These are phyloP conservation scores for Rhododendron vialii DNA, from an alignment of 148 eudicot genomes.

Conservation along the genomic window DNA sequence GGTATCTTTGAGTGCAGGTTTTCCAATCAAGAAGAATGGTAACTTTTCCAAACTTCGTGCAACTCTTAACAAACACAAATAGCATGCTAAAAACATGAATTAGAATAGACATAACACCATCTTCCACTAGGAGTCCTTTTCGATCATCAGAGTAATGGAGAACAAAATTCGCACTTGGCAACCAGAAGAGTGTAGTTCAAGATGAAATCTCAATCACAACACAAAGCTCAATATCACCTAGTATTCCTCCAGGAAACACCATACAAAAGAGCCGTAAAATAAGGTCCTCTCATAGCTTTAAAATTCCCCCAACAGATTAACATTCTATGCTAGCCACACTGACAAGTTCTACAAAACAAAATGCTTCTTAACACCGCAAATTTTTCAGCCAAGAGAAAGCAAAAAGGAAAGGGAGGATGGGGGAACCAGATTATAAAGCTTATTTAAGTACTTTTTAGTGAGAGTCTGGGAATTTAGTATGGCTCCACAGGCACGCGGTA, in stretches of 20 bases:
- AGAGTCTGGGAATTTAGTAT: conserved; percentile 15
- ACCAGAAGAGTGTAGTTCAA: not conserved
- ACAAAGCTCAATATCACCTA: not conserved
- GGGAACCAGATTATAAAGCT: conserved; percentile 1
- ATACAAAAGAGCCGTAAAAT: not conserved
- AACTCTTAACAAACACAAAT: not conserved
- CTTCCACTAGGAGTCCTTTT: not conserved
- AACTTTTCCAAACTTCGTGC: not conserved
- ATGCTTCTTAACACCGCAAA: not conserved
- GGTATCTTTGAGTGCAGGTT: not conserved
- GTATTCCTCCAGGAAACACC: not conserved
- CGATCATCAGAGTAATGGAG: not conserved
- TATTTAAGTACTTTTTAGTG: not conserved
- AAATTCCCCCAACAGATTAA: not conserved
- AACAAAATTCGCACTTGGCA: not conserved
- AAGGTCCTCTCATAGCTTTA: not conserved
- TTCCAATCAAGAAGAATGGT: not conserved
- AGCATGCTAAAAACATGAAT: not conserved
- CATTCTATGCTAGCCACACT: not conserved
- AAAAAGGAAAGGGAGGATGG: not conserved
- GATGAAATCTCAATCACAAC: not conserved
- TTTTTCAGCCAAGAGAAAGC: not conserved
- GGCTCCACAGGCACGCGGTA: conserved; percentile 40
- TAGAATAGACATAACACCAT: too few species aligned
- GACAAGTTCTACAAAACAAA: not conserved